phyloP scores from a whole-genome alignment of 2,329 filamentous ascomycete species.

The Colletotrichum chrysophilum region DNA sequence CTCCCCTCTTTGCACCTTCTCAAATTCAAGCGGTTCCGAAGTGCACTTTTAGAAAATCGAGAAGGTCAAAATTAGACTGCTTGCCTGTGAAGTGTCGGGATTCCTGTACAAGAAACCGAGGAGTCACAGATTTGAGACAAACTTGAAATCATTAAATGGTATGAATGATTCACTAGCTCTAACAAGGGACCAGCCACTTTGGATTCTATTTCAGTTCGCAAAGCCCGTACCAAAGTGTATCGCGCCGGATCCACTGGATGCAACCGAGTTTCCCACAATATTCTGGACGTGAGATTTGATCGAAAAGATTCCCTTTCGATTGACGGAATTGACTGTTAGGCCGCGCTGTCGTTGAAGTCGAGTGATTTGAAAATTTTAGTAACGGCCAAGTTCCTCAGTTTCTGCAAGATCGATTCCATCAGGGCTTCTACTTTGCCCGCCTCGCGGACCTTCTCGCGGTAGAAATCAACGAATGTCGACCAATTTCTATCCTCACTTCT shows the following conservation, averaged over 20 bases:
- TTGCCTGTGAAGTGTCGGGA: too few relatives aligned
- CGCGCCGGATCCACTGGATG: background rate
- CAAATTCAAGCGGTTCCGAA: too few relatives aligned
- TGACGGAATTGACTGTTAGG: background rate
- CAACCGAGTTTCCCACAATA: fast-evolving
- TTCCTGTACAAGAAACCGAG: too few relatives aligned
- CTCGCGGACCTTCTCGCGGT: background rate
- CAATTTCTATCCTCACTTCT: background rate
- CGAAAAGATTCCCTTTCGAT: background rate
- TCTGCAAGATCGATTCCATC: background rate
- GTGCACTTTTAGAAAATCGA: too few relatives aligned
- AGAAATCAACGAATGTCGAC: background rate
- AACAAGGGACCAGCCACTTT: too few relatives aligned
- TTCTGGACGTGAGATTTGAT: background rate
- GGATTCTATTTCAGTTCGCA: too few relatives aligned
- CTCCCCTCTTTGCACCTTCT: too few relatives aligned
- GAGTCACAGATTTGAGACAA: too few relatives aligned
- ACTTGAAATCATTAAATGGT: too few relatives aligned
- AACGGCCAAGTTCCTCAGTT: background rate
- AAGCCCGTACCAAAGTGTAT: too few relatives aligned
- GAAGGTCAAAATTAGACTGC: too few relatives aligned
- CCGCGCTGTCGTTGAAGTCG: background rate
- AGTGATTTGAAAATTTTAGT: background rate
- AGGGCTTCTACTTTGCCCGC: background rate
- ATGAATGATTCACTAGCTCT: too few relatives aligned